These are phyloP conservation scores for Borovskyia barvae DNA, from an alignment of 208 protist species.

Conservation along the genomic window DNA sequence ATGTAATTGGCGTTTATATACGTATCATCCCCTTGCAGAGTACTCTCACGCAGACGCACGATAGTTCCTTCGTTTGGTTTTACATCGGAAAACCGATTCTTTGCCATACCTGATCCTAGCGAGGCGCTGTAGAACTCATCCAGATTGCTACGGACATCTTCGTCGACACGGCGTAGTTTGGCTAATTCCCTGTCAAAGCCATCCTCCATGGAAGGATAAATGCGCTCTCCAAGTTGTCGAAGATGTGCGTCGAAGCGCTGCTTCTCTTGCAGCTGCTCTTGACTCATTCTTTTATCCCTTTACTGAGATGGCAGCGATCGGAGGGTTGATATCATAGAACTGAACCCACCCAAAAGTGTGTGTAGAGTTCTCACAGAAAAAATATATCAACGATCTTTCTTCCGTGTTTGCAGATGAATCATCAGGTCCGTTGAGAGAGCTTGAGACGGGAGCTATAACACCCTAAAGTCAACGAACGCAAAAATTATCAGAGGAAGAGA, in stretches of 20 bases:
- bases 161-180: conserved; percentile 51
- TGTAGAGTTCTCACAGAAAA: no score
- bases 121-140: conserved; percentile 75
- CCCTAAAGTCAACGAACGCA: no score
- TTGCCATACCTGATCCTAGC: conserved; percentile 58
- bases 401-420: no score
- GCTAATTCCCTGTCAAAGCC: conserved; percentile 66
- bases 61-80: conserved; percentile 69
- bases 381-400: no score
- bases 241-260: conserved; percentile 31
- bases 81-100: conserved; percentile 78
- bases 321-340: no score
- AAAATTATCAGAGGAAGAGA: no score
- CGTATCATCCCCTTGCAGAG: conserved; percentile 30
- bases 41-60: conserved; percentile 38
- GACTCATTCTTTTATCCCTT: conserved; percentile 31
- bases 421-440: no score
- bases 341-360: no score
- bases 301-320: background rate
- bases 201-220: conserved; percentile 36
- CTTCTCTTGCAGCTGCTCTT: conserved; percentile 25
- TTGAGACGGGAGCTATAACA: no score
- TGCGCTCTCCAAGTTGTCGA: conserved; percentile 20
- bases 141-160: conserved; percentile 53
- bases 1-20: conserved; percentile 93